Conservation (phyloP, 2,329 filamentous ascomycete species). For the Clarireedia monteithiana region DNA sequence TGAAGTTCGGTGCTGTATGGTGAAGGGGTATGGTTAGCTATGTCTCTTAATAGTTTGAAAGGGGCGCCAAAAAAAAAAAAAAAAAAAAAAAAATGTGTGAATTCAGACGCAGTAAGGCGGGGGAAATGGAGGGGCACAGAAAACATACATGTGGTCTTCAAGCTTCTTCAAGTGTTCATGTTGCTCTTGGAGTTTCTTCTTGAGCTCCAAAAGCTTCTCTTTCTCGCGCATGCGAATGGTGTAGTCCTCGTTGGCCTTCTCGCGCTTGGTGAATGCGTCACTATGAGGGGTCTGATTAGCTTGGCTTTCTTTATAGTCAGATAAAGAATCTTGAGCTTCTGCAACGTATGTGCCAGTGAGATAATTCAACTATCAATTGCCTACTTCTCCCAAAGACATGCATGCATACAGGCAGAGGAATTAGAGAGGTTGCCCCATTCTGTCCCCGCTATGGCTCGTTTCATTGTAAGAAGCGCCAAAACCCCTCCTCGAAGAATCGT, state of each 20-base stretch:
- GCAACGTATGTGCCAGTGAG: no score
- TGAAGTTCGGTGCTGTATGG: slow-evolving; percentile 64
- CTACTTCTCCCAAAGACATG: no score
- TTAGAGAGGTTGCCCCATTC: no score
- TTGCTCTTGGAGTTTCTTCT: slow-evolving; percentile 67
- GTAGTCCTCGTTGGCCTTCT: slow-evolving; percentile 51
- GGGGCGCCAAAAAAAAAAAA: not conserved
- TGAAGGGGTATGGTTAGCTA: slow-evolving; percentile 11
- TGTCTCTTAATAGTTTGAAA: not conserved
- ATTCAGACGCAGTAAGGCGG: not conserved
- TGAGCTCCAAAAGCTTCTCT: slow-evolving; percentile 58
- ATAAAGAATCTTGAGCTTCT: no score
- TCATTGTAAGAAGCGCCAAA: not conserved
- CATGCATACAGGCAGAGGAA: no score
- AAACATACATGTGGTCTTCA: slow-evolving; percentile 73
- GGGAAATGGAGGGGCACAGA: not conserved
- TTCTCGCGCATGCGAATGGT: slow-evolving; percentile 11
- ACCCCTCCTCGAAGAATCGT: not conserved
- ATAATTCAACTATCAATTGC: no score
- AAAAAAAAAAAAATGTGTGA: no score
- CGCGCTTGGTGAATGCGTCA: slow-evolving; percentile 87
- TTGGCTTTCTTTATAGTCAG: no score
- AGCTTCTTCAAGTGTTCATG: slow-evolving; percentile 78
- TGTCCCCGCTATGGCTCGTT: not conserved
- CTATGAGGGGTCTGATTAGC: slow-evolving; percentile 38